Evolutionary conservation across 2,329 filamentous ascomycete genomes (phyloP).

Genomic region (Sphaerulina vaccinii): DNA sequence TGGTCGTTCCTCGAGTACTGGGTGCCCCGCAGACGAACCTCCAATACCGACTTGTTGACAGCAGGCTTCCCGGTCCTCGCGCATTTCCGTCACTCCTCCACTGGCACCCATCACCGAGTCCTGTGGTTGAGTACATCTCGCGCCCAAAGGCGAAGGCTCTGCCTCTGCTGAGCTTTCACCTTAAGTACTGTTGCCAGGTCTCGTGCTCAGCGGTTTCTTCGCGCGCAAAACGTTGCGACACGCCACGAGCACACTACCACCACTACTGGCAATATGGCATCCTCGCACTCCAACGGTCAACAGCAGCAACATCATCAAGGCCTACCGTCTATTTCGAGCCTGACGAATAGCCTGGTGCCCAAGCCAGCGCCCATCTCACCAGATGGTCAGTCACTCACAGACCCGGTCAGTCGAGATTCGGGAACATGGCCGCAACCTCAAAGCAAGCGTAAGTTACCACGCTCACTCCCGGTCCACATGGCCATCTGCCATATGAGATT

Average conservation of each 20-base stretch:
- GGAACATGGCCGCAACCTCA: slow-evolving; percentile 40
- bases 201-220: slow-evolving; percentile 7
- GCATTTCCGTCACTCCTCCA: not conserved
- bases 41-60: not conserved
- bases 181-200: not conserved
- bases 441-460: slow-evolving; percentile 39
- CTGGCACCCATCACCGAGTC: not conserved
- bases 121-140: not conserved
- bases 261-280: slow-evolving; percentile 28
- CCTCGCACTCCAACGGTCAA: slow-evolving; percentile 20
- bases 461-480: slow-evolving; percentile 6
- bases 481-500: not conserved
- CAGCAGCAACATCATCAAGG: slow-evolving; percentile 28
- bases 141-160: not conserved
- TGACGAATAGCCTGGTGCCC: slow-evolving; percentile 40
- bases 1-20: not conserved
- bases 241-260: not conserved
- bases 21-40: not conserved
- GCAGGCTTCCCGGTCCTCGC: not conserved
- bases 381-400: slow-evolving; percentile 32
- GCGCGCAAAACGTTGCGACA: slow-evolving; percentile 6
- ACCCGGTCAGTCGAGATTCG: slow-evolving; percentile 39
- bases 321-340: slow-evolving; percentile 39
- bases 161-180: not conserved
- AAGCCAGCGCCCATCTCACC: slow-evolving; percentile 33